These are phyloP conservation scores for Talaromyces funiculosus DNA, from an alignment of 2,329 filamentous ascomycete species.

Conservation along the genomic window DNA sequence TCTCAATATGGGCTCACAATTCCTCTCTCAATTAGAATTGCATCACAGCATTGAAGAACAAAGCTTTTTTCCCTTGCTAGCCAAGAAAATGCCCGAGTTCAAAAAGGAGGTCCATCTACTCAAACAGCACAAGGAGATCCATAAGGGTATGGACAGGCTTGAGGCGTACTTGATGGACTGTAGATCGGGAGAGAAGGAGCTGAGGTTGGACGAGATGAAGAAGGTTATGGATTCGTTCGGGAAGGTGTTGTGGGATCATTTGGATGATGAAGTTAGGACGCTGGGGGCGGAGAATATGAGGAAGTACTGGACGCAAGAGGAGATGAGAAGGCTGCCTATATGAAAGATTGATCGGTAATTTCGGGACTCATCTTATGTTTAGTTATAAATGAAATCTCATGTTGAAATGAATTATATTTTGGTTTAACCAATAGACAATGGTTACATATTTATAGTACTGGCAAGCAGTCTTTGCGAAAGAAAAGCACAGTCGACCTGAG, in stretches of 20 bases:
- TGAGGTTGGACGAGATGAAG: constrained; percentile 56
- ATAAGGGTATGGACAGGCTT: constrained; percentile 65
- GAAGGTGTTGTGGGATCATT: constrained; percentile 70
- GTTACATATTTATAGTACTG: too few relatives aligned
- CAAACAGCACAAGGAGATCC: constrained; percentile 71
- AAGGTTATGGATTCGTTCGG: constrained; percentile 72
- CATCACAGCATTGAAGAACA: constrained; percentile 82
- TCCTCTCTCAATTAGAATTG: constrained; percentile 62
- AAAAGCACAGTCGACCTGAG: too few relatives aligned
- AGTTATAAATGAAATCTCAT: too few relatives aligned
- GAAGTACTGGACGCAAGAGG: constrained; percentile 69
- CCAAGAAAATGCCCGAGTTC: constrained; percentile 74
- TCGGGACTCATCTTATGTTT: too few relatives aligned
- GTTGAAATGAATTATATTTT: too few relatives aligned
- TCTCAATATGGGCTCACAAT: constrained; percentile 61
- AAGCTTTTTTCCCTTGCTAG: constrained; percentile 73
- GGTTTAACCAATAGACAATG: too few relatives aligned
- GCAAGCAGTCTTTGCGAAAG: too few relatives aligned
- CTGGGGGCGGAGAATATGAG: constrained; percentile 84
- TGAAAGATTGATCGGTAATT: constrained; percentile 38
- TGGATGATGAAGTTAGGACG: constrained; percentile 76
- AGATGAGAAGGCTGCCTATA: constrained; percentile 67
- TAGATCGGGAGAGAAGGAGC: constrained; percentile 55
- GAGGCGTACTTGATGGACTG: constrained; percentile 61
- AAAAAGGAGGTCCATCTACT: constrained; percentile 59